Percentiles rank a stretch among this genome's conserved stretches.
Evolutionary conservation across 2,329 filamentous ascomycete genomes (phyloP).

Genomic region (Pyricularia pennisetigena): DNA sequence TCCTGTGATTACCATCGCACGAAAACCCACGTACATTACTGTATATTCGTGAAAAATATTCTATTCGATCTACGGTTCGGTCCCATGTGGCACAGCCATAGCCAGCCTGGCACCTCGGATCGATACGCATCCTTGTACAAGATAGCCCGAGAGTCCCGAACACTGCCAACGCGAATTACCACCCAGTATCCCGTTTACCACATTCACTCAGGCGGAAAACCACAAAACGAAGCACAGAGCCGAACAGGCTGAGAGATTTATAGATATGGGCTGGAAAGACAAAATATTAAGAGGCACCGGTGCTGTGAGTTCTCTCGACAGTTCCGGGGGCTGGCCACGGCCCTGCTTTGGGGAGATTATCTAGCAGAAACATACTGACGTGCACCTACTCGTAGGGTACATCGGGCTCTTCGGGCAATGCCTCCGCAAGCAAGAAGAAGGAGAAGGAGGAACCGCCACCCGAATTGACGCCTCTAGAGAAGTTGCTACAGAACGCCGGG

Average conservation of each 20-base stretch:
- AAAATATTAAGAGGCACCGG: not conserved
- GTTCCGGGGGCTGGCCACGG: not conserved
- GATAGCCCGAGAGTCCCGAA: not conserved
- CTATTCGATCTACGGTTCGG: not conserved
- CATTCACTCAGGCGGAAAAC: not conserved
- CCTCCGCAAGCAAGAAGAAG: constrained; percentile 35
- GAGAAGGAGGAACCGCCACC: constrained; percentile 46
- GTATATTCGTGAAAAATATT: not conserved
- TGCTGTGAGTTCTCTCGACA: not conserved
- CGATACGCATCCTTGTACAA: not conserved
- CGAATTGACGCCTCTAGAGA: constrained; percentile 54
- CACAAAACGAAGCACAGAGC: not conserved
- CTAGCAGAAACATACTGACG: not conserved
- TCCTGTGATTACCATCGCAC: not conserved
- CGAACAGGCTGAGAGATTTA: not conserved
- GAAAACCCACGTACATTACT: not conserved
- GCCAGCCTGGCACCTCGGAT: not conserved
- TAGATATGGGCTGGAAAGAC: not conserved
- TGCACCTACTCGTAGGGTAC: constrained; percentile 25
- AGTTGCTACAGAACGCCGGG: constrained; percentile 74
- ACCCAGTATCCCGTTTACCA: not conserved
- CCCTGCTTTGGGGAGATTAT: not conserved
- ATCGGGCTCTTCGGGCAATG: constrained; percentile 30
- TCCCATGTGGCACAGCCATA: not conserved
- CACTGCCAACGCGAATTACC: not conserved